Evolutionary conservation across 257 asterid species (phyloP), one percentile per base, ranked within the genome.

Genomic region (Rhazya stricta): DNA sequence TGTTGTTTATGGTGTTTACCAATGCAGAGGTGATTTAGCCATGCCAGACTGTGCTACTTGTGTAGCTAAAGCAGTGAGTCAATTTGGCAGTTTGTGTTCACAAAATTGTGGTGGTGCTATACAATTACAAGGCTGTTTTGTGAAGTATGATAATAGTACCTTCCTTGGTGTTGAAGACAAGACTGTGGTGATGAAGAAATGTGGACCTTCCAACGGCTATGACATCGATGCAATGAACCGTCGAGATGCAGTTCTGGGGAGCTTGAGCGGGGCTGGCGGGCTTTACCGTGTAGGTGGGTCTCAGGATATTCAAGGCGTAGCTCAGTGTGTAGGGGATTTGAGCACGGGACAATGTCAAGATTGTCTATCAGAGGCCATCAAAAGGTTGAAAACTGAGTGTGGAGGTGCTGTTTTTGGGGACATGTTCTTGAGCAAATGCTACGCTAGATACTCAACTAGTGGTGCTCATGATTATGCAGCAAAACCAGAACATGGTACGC

Each of bases 31-130:
- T 19, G 99, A 94, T 76, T 57, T 90, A 16, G 69, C 97, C 83
- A 89, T 92, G 99, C 97, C 96, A 2, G 99, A 92, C 66, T 94
- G 99, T 79, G 97, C 97, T 77, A 82, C 86, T 6, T 94, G 99
- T 75, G 96, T 94, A 37, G 90, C 89, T 2, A 85, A 79, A 29
- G 90, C 94, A 0, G 96, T 89, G 71, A 83, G 89, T 42, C 92
- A 77, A 11, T 75, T 92, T 72, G 88, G 79, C 69, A 81, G 82
- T 3, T 5, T 87, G 1, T 92, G 98, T 82, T 71, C 90, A 21
- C 85, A 78, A 34, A 74, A 92, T 0, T 89, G 96, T 79, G 99
- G 99, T 11, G 97, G 91, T 1, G 96, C 90, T 29, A 67, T 92
- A 9, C 98, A 94, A 79, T 75, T 94, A 21, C 90, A 92, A 54